phyloP scores from a whole-genome alignment of 2,329 filamentous ascomycete species.

The Exophiala calicioides region DNA sequence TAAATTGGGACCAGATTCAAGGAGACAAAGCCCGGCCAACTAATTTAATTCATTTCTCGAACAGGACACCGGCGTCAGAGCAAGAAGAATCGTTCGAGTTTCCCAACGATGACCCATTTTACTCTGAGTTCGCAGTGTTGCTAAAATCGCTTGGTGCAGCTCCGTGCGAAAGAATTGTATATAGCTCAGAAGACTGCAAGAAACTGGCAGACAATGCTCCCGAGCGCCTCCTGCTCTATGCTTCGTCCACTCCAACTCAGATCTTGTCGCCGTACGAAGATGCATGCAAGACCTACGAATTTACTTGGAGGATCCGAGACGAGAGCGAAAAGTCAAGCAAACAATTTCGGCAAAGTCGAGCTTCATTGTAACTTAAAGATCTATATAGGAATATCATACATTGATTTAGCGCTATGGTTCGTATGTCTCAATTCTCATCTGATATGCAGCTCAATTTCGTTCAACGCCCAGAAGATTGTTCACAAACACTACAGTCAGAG shows the following conservation, averaged over 20 bases:
- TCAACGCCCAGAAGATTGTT: no score
- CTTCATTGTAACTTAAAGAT: no score
- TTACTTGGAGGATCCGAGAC: no score
- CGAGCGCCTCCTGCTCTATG: background rate
- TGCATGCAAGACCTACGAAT: constrained; percentile 9
- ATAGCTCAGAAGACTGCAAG: background rate
- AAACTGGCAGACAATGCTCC: background rate
- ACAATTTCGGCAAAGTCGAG: no score
- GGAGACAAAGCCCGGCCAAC: background rate
- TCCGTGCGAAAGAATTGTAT: background rate
- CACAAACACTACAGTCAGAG: no score
- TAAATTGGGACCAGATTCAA: background rate
- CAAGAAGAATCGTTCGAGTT: constrained; percentile 2
- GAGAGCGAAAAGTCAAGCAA: no score
- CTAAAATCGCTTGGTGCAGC: background rate
- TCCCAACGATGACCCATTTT: background rate
- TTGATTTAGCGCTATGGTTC: no score
- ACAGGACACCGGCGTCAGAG: background rate
- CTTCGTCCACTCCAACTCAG: background rate
- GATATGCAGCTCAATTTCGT: no score
- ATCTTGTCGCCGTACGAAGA: constrained; percentile 11
- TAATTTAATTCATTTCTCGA: background rate
- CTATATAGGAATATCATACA: no score
- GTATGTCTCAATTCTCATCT: no score
- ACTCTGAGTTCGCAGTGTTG: constrained; percentile 3